Percentiles rank a stretch among this genome's conserved stretches.
These are phyloP conservation scores for Sistotremastrum niveocremeum DNA, from an alignment of 768 basidiomycete species.

Conservation along the genomic window DNA sequence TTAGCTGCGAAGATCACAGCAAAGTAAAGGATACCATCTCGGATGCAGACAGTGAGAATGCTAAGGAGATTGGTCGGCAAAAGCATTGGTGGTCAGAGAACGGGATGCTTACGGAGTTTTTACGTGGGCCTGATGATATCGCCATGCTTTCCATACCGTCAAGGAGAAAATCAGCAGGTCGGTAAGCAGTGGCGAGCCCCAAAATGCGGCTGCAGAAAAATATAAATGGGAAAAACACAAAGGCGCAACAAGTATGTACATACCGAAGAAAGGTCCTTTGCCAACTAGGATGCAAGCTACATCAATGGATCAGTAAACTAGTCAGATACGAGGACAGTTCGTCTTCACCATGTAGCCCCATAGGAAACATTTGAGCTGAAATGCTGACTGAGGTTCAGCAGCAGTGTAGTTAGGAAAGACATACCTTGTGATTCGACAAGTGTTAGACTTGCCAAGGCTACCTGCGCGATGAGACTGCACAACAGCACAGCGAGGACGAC, in stretches of 20 bases:
- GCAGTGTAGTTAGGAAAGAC: not conserved
- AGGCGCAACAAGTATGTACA: too few species aligned
- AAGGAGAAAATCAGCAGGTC: slow-evolving; percentile 1
- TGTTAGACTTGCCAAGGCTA: slow-evolving; percentile 1
- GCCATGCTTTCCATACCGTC: not conserved
- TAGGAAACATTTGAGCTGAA: too few species aligned
- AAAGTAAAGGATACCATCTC: slow-evolving; percentile 4
- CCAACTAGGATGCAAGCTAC: too few species aligned
- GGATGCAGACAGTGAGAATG: not conserved
- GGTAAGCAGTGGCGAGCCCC: slow-evolving; percentile 3
- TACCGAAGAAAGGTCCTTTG: too few species aligned
- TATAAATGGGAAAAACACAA: not conserved
- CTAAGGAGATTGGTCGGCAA: not conserved
- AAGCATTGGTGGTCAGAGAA: not conserved
- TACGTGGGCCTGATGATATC: not conserved
- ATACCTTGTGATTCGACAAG: not conserved
- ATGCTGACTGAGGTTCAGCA: not conserved
- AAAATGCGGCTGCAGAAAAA: not conserved
- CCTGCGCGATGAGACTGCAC: not conserved
- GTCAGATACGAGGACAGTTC: too few species aligned
- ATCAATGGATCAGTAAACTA: too few species aligned
- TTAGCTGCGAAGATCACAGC: slow-evolving; percentile 3
- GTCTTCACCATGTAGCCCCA: too few species aligned
- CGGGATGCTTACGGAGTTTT: not conserved
- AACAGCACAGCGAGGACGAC: not conserved